Conservation (phyloP, 345 rosid genomes). For the Iberis pinnata region DNA sequence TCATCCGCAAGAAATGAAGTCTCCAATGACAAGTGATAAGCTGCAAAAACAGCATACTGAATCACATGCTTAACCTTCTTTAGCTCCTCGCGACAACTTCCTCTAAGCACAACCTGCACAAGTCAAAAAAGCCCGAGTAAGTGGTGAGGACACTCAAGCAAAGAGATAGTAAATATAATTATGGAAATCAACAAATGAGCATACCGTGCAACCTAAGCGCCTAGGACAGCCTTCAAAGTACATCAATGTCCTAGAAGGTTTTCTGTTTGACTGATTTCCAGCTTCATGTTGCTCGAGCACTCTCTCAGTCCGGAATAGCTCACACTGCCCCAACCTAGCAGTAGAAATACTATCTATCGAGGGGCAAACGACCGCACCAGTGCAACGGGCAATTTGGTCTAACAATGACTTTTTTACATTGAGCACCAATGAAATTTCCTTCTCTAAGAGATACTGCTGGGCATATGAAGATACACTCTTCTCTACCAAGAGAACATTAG, state of each 20-base stretch:
- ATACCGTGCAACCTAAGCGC: constrained; percentile 98
- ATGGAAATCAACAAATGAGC: constrained; percentile 5
- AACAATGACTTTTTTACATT: constrained; percentile 78
- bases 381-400: constrained; percentile 87
- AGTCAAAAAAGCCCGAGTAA: no score
- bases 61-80: constrained; percentile 88
- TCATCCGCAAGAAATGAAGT: constrained; percentile 99
- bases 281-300: constrained; percentile 74
- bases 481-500: constrained; percentile 89
- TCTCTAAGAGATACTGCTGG: constrained; percentile 71
- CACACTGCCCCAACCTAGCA: constrained; percentile 73
- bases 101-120: constrained; percentile 71
- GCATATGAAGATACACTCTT: constrained; percentile 86
- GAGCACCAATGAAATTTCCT: constrained; percentile 86
- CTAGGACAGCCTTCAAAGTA: constrained; percentile 98
- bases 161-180: not conserved
- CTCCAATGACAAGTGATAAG: constrained; percentile 86
- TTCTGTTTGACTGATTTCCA: constrained; percentile 54
- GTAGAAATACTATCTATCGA: constrained; percentile 57
- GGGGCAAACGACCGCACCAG: constrained; percentile 71
- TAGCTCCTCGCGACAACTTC: constrained; percentile 67
- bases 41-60: constrained; percentile 93
- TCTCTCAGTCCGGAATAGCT: constrained; percentile 66
- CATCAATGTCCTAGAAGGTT: constrained; percentile 88
- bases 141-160: no score